Conservation (phyloP, 148 eudicot species). For the Spergularia marina region DNA sequence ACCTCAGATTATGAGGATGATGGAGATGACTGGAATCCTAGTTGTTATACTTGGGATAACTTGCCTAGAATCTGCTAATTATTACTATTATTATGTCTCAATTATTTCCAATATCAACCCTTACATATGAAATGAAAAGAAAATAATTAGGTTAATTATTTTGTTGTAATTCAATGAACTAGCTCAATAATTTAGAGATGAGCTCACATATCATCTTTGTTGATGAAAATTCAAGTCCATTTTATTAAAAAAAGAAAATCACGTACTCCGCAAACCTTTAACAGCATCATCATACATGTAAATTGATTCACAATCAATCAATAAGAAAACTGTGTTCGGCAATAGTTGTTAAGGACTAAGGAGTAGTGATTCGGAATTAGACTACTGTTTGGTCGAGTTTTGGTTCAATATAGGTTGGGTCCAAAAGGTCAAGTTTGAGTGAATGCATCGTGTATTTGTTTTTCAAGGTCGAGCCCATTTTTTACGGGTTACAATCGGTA, state of each 20-base stretch:
- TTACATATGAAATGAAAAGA: not conserved
- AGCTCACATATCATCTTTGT: not conserved
- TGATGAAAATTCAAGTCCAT: not conserved
- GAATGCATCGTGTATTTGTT: too few relatives aligned
- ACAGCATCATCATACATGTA: not conserved
- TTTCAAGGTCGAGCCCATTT: too few relatives aligned
- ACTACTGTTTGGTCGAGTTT: too few relatives aligned
- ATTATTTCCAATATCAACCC: not conserved
- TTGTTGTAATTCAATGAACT: not conserved
- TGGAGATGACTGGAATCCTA: slow-evolving; percentile 37
- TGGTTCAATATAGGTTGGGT: too few relatives aligned
- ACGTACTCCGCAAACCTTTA: not conserved
- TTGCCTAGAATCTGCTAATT: slow-evolving; percentile 50
- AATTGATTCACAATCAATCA: not conserved
- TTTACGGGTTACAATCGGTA: too few relatives aligned
- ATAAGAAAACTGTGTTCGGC: not conserved
- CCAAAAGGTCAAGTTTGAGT: too few relatives aligned
- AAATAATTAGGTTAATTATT: not conserved
- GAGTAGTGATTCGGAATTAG: too few relatives aligned
- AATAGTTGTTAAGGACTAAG: not conserved
- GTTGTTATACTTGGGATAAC: slow-evolving; percentile 51
- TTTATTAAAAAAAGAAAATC: too few relatives aligned
- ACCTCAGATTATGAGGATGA: slow-evolving; percentile 23
- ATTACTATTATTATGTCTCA: not conserved
- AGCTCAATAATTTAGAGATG: not conserved